These are phyloP conservation scores for Babesia ovata DNA, from an alignment of 169 alveolate species.

Conservation along the genomic window DNA sequence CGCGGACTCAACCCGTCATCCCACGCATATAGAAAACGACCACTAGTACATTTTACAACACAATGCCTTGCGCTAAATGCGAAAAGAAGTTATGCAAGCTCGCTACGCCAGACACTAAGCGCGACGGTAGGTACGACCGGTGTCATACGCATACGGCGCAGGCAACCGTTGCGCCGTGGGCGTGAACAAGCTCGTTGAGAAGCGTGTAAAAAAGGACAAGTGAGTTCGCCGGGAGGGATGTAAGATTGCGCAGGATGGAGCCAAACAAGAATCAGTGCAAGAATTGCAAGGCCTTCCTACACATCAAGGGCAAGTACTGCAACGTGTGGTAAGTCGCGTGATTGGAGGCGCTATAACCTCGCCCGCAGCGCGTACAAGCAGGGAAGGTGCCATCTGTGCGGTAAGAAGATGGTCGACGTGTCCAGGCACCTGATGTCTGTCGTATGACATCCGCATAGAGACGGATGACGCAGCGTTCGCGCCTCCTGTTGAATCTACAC, in stretches of 20 bases:
- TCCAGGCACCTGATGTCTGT: slow-evolving; percentile 76
- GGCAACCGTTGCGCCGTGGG: slow-evolving; percentile 73
- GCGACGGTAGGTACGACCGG: slow-evolving; percentile 54
- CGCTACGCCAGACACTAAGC: slow-evolving; percentile 78
- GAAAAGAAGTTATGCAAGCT: slow-evolving; percentile 72
- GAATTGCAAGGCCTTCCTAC: slow-evolving; percentile 75
- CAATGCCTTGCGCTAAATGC: slow-evolving; percentile 82
- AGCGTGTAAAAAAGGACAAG: slow-evolving; percentile 72
- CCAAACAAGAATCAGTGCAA: slow-evolving; percentile 76
- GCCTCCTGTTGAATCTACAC: too few species aligned
- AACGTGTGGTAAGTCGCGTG: slow-evolving; percentile 66
- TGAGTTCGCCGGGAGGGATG: not conserved
- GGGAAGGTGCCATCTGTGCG: slow-evolving; percentile 80
- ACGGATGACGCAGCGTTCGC: not conserved
- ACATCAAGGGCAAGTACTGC: slow-evolving; percentile 78
- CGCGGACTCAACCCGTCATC: not conserved
- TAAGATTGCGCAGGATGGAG: slow-evolving; percentile 46
- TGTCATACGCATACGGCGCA: not conserved
- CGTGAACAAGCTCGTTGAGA: slow-evolving; percentile 72
- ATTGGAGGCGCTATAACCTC: not conserved
- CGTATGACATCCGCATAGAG: slow-evolving; percentile 27
- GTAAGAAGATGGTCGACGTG: slow-evolving; percentile 77
- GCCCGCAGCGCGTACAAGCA: slow-evolving; percentile 71
- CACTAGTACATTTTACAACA: not conserved
- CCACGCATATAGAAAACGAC: not conserved